phyloP scores from a whole-genome alignment of 1,284 basidiomycete species.

The Austroboletus novae-zelandiae region DNA sequence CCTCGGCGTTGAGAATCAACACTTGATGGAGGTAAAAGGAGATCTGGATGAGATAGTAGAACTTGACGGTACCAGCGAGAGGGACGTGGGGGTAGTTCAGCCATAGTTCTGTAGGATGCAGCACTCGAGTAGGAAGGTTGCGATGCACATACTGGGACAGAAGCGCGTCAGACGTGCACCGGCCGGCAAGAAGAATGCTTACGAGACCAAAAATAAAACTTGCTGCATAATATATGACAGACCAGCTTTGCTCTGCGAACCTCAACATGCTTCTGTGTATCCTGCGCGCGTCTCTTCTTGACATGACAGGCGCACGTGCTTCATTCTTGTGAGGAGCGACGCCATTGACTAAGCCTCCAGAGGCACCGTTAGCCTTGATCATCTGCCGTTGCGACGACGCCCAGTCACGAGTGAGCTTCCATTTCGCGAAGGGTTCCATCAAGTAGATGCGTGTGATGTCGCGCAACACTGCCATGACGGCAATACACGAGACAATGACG shows the following conservation, averaged over 20 bases:
- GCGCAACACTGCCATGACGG: constrained; percentile 75
- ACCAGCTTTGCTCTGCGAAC: constrained; percentile 96
- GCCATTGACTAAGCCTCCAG: constrained; percentile 33
- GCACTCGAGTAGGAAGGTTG: constrained; percentile 65
- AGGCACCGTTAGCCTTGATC: constrained; percentile 24
- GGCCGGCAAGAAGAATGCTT: constrained; percentile 39
- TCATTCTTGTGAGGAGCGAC: constrained; percentile 15
- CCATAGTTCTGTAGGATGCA: constrained; percentile 77
- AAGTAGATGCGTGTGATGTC: constrained; percentile 71
- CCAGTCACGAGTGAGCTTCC: constrained; percentile 63
- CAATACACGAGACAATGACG: constrained; percentile 70
- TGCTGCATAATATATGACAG: constrained; percentile 74
- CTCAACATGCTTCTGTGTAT: constrained; percentile 74
- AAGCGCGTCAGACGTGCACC: constrained; percentile 2
- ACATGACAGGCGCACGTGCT: constrained; percentile 18
- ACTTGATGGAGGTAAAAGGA: constrained; percentile 94
- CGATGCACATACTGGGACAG: constrained; percentile 70
- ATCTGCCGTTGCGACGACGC: constrained; percentile 25
- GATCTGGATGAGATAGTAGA: constrained; percentile 90
- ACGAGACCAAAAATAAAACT: constrained; percentile 84
- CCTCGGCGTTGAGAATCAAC: constrained; percentile 92
- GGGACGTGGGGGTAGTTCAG: constrained; percentile 79
- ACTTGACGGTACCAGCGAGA: constrained; percentile 77
- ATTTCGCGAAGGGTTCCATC: constrained; percentile 76
- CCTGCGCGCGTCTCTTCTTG: constrained; percentile 47